Conservation (phyloP, 331 rosid species). For the Quercus tomentella region DNA sequence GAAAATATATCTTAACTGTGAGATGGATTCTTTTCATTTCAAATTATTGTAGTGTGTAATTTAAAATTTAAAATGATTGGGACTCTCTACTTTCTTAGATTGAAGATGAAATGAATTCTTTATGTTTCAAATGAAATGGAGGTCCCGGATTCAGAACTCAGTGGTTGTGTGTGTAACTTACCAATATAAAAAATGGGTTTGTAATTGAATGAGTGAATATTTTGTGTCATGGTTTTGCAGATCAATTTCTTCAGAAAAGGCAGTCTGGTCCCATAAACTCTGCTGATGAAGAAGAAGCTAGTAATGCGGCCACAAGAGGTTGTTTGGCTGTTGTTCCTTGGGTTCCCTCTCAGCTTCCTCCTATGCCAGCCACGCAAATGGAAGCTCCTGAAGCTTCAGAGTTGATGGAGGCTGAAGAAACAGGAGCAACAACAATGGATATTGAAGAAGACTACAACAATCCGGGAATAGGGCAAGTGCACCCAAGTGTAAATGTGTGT, state of each 20-base stretch:
- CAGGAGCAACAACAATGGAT: conserved; percentile 46
- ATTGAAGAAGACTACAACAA: conserved; percentile 30
- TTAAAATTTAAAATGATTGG: too few relatives aligned
- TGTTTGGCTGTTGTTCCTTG: conserved; percentile 75
- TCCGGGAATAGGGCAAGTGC: not conserved
- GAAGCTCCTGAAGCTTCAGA: conserved; percentile 17
- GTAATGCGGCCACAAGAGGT: not conserved
- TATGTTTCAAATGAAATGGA: too few relatives aligned
- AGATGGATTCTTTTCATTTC: too few relatives aligned
- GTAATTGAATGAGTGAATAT: not conserved
- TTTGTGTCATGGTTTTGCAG: conserved; percentile 27
- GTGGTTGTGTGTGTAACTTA: too few relatives aligned
- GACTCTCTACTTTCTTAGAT: too few relatives aligned
- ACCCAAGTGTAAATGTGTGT: not conserved
- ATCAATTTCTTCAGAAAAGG: conserved; percentile 29
- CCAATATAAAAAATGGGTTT: too few relatives aligned
- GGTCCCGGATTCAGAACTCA: too few relatives aligned
- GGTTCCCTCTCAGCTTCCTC: conserved; percentile 32
- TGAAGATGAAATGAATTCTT: too few relatives aligned
- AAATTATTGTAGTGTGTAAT: too few relatives aligned
- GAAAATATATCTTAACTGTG: too few relatives aligned
- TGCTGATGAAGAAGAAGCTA: conserved; percentile 13
- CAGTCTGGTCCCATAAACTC: conserved; percentile 2
- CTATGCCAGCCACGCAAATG: not conserved
- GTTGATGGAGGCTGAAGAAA: conserved; percentile 54